Base-by-base conservation (phyloP, 164 flowering plant species). In the Vitis labrusca region DNA sequence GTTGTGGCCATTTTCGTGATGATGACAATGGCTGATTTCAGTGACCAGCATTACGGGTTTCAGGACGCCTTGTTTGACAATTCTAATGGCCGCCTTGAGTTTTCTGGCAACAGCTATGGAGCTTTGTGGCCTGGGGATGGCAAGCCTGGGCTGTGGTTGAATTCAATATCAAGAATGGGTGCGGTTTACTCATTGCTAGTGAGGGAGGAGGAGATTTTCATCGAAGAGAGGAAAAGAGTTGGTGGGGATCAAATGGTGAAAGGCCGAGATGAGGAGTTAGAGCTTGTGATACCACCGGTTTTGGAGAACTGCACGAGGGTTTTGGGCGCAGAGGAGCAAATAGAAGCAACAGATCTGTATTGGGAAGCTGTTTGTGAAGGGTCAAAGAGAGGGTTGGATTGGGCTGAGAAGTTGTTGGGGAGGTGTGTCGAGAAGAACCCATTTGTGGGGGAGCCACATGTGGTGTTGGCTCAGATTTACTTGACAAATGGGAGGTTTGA, bases 21-120 rank as follows among this genome's bases (percentile, higher is more conserved):
- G 70, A 88, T 94, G 97, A 92, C 97, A 1, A 87, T 92, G 69
- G 97, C 93, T 0, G 99, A 94, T 81, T 94, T 94, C 80, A 89
- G 97, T 72, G 97, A 94, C 59, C 97, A 94, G 76, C 61, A 88
- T 0, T 92, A 89, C 50, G 84, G 93, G 0, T 94, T 88, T 64
- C 97, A 92, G 80, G 99, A 94, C 65, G 64, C n/a, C 0, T 55
- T 94, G 69, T 91, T 91, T 66, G 89, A 86, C 0, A 94, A 94
- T 62, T 32, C 59, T 0, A 69, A 94, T 56, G 97, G 97, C 0
- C 72, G 83, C 44, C 81, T 89, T 5, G 85, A 91, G 70, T 92
- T 86, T 57, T 11, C 80, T 8, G 97, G 97, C 14, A 87, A 85
- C 65, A 78, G 82, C 47, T 50, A 17, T 9, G n/a, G 48, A 0